Conservation (phyloP, 768 basidiomycete genomes). For the Rhodotorula babjevae region DNA sequence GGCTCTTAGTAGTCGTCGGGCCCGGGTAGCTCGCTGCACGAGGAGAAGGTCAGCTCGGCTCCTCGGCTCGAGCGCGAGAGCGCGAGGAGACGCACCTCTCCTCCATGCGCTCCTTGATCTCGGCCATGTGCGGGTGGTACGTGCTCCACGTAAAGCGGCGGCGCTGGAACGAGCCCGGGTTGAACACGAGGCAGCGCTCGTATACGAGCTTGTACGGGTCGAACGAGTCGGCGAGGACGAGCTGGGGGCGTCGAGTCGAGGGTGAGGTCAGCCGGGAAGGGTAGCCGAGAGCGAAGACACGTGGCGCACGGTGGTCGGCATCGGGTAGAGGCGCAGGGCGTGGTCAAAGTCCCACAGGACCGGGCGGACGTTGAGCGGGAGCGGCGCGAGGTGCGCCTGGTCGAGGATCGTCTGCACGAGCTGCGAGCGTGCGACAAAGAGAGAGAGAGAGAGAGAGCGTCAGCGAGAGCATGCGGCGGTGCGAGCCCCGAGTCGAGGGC, state of each 20-base stretch:
- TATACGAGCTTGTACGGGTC: conserved; percentile 94
- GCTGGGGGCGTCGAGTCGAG: conserved; percentile 50
- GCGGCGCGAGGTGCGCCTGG: conserved; percentile 86
- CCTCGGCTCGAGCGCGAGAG: not conserved
- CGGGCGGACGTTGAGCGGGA: conserved; percentile 78
- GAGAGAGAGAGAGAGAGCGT: not conserved
- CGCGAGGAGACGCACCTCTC: conserved; percentile 13
- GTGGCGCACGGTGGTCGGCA: conserved; percentile 75
- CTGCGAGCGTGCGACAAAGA: not conserved
- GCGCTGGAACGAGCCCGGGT: conserved; percentile 86
- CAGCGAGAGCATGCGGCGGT: too few relatives aligned
- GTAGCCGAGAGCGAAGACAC: too few relatives aligned
- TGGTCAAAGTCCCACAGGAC: conserved; percentile 87
- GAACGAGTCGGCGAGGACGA: conserved; percentile 92
- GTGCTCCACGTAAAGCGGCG: conserved; percentile 80
- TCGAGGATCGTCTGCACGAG: conserved; percentile 66
- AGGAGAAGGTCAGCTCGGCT: not conserved
- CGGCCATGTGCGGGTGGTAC: conserved; percentile 51
- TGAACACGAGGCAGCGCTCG: conserved; percentile 97
- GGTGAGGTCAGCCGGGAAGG: not conserved
- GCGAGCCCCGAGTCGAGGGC: too few relatives aligned
- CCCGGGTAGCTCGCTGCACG: not conserved
- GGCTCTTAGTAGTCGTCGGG: not conserved
- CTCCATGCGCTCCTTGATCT: conserved; percentile 37
- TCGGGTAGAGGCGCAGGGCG: conserved; percentile 81